These are phyloP conservation scores for Torulaspora quercuum DNA, from an alignment of 805 yeast species.

Conservation along the genomic window DNA sequence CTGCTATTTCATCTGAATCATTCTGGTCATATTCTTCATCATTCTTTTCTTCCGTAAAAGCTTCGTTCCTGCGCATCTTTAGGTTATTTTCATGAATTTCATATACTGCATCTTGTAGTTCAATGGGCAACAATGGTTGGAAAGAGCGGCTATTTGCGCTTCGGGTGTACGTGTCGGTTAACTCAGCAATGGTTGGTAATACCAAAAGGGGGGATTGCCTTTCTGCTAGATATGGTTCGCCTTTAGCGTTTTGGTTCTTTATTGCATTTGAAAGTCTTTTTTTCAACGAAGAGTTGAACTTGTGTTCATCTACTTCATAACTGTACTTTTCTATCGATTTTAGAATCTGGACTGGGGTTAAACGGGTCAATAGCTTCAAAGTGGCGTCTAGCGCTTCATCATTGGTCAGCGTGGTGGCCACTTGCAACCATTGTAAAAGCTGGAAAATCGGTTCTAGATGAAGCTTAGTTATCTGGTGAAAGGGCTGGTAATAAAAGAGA, in stretches of 20 bases:
- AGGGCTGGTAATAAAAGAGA: conserved; percentile 58
- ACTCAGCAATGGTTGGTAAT: conserved; percentile 70
- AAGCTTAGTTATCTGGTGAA: conserved; percentile 59
- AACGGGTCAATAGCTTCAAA: conserved; percentile 47
- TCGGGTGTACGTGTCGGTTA: conserved; percentile 66
- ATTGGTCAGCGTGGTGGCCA: conserved; percentile 65
- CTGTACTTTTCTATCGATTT: conserved; percentile 72
- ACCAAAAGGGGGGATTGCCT: conserved; percentile 52
- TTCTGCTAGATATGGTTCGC: conserved; percentile 44
- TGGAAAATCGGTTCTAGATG: conserved; percentile 74
- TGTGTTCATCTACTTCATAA: conserved; percentile 77
- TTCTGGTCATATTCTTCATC: conserved; percentile 15
- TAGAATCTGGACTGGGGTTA: conserved; percentile 68
- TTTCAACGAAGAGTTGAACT: conserved; percentile 52
- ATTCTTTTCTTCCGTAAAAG: conserved; percentile 10
- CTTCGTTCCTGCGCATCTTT: conserved; percentile 28
- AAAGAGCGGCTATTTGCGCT: conserved; percentile 46
- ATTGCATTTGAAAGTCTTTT: conserved; percentile 30
- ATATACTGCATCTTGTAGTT: conserved; percentile 67
- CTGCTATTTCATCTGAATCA: conserved; percentile 14
- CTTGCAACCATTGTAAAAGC: conserved; percentile 85
- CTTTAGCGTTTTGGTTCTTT: conserved; percentile 17
- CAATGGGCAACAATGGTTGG: conserved; percentile 71
- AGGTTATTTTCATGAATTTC: conserved; percentile 51
- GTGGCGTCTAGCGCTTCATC: conserved; percentile 60